phyloP scores from a whole-genome alignment of 2,329 filamentous ascomycete genomes.

The Hawksworthiomyces lignivorus region DNA sequence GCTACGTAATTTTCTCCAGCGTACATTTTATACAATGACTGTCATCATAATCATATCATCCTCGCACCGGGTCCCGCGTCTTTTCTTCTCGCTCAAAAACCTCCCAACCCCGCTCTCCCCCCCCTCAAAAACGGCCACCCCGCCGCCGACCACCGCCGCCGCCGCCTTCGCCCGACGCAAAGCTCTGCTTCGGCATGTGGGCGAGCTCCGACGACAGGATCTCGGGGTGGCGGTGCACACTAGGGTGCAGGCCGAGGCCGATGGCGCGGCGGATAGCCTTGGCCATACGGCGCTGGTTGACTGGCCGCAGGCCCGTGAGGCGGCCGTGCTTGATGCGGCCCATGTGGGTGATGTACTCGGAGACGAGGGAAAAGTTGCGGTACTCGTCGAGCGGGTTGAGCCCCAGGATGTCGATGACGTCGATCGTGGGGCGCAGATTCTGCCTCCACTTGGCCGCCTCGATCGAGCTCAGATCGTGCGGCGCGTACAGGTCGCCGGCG shows the following conservation, averaged over 20 bases:
- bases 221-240: slow-evolving; percentile 82
- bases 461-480: slow-evolving; percentile 69
- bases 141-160: too few species aligned
- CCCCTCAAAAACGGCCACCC: too few species aligned
- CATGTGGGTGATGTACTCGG: slow-evolving; percentile 77
- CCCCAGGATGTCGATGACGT: slow-evolving; percentile 73
- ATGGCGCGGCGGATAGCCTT: slow-evolving; percentile 87
- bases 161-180: background rate
- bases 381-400: slow-evolving; percentile 80
- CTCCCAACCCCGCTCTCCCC: too few species aligned
- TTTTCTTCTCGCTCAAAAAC: background rate
- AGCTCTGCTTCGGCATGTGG: slow-evolving; percentile 5
- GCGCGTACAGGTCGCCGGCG: slow-evolving; percentile 79
- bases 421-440: slow-evolving; percentile 45
- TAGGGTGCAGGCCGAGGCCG: slow-evolving; percentile 86
- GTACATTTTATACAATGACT: too few species aligned
- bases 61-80: too few species aligned
- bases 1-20: too few species aligned
- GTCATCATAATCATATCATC: too few species aligned
- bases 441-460: slow-evolving; percentile 79
- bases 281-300: slow-evolving; percentile 88
- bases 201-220: slow-evolving; percentile 47
- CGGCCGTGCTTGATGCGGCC: slow-evolving; percentile 75
- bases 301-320: slow-evolving; percentile 71
- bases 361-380: slow-evolving; percentile 89